Evolutionary conservation across 108 stramenopile species (phyloP).

Genomic region (Aurantiochytrium sp.): DNA sequence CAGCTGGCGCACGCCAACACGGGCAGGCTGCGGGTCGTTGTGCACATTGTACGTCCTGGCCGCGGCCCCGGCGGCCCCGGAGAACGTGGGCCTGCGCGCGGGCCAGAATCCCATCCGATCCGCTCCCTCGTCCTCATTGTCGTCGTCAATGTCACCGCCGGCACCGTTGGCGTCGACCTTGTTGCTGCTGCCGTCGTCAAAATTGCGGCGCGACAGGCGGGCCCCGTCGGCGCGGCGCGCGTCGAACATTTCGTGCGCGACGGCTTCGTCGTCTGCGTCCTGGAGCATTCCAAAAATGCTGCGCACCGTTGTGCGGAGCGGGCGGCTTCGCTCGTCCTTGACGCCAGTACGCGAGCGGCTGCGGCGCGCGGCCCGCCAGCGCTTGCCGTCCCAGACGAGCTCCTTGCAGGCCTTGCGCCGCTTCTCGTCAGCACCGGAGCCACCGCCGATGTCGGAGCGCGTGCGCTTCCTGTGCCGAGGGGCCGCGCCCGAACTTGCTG

Average conservation of each 20-base stretch:
- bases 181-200: not conserved
- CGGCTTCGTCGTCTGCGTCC: not conserved
- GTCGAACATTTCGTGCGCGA: not conserved
- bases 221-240: not conserved
- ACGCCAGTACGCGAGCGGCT: not conserved
- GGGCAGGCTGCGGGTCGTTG: too few relatives aligned
- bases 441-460: not conserved
- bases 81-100: not conserved
- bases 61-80: not conserved
- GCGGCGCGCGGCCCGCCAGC: not conserved
- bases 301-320: not conserved
- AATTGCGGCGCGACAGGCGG: not conserved
- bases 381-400: constrained; percentile 3
- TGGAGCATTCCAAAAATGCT: not conserved
- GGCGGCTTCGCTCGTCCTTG: not conserved
- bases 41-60: not conserved
- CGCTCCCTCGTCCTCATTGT: not conserved
- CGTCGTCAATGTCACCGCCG: too few relatives aligned
- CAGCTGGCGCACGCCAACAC: not conserved
- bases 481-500: not conserved
- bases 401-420: not conserved
- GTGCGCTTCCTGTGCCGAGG: not conserved
- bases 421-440: not conserved
- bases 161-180: not conserved
- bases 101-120: not conserved